Evolutionary conservation across 805 yeast genomes (phyloP).

Genomic region (Kazachstania africana): DNA sequence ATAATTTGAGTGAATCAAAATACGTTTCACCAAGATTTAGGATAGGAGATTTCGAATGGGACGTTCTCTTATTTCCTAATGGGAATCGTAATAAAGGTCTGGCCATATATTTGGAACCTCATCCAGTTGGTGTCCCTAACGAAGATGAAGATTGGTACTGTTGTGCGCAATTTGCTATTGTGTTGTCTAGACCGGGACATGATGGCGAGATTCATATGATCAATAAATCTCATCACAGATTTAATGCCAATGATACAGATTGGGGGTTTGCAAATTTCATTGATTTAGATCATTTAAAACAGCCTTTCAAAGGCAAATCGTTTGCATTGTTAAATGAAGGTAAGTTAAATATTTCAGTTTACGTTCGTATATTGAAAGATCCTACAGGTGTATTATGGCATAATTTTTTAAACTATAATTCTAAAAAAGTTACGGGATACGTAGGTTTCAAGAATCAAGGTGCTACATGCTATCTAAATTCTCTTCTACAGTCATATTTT

Average conservation of each 20-base stretch:
- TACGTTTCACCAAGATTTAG: constrained; percentile 34
- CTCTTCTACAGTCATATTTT: constrained; percentile 80
- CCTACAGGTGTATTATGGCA: constrained; percentile 94
- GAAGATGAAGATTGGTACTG: constrained; percentile 58
- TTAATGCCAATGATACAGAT: constrained; percentile 64
- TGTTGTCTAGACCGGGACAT: constrained; percentile 63
- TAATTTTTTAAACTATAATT: constrained; percentile 71
- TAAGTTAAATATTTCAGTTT: constrained; percentile 59
- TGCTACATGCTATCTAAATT: constrained; percentile 94
- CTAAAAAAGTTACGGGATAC: constrained; percentile 77
- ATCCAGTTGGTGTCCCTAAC: constrained; percentile 24
- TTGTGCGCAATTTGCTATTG: constrained; percentile 86
- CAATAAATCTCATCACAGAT: constrained; percentile 68
- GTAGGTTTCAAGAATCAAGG: constrained; percentile 95
- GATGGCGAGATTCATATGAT: constrained; percentile 49
- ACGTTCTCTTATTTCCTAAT: constrained; percentile 62
- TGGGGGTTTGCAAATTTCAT: constrained; percentile 90
- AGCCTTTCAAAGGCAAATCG: constrained; percentile 27
- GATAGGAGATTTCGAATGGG: constrained; percentile 58
- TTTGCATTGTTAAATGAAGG: constrained; percentile 39
- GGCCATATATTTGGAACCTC: constrained; percentile 75
- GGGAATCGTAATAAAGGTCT: constrained; percentile 52
- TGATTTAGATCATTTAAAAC: constrained; percentile 39
- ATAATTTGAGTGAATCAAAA: constrained; percentile 28
- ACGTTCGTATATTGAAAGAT: constrained; percentile 68